phyloP scores from a whole-genome alignment of 192 early-diverging fungal genomes.

The Backusella tuberculispora region DNA sequence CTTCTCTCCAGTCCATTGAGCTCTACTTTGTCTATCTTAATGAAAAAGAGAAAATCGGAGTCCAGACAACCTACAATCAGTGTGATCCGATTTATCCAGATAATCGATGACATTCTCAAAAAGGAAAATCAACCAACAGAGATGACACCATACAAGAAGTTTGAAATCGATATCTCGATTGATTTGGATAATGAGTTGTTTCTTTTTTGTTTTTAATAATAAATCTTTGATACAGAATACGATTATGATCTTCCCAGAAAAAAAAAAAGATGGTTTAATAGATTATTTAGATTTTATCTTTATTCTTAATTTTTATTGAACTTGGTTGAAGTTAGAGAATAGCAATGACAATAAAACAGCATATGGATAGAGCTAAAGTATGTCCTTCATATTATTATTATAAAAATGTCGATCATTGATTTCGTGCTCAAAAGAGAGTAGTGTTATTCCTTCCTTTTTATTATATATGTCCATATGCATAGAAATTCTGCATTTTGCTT shows the following conservation, averaged over 20 bases:
- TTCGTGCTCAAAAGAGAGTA: no score
- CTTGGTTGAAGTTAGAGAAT: no score
- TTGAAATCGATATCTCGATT: background rate
- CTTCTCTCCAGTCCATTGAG: no score
- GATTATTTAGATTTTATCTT: background rate
- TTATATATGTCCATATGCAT: no score
- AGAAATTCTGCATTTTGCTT: no score
- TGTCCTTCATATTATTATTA: no score
- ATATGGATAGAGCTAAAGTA: no score
- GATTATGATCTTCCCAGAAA: background rate
- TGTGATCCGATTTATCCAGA: background rate
- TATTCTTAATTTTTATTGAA: background rate
- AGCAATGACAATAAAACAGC: no score
- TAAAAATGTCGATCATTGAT: no score
- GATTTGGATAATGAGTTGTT: background rate
- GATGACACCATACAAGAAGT: background rate
- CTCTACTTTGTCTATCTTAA: no score
- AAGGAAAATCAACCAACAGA: background rate
- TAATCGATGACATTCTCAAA: background rate
- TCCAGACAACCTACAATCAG: background rate
- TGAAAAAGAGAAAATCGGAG: background rate
- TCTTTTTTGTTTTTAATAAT: background rate
- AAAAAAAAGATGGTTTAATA: background rate
- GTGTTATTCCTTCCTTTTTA: no score
- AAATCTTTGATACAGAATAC: background rate